Conservation (phyloP, 257 asterid species). For the Handroanthus guayacan region DNA sequence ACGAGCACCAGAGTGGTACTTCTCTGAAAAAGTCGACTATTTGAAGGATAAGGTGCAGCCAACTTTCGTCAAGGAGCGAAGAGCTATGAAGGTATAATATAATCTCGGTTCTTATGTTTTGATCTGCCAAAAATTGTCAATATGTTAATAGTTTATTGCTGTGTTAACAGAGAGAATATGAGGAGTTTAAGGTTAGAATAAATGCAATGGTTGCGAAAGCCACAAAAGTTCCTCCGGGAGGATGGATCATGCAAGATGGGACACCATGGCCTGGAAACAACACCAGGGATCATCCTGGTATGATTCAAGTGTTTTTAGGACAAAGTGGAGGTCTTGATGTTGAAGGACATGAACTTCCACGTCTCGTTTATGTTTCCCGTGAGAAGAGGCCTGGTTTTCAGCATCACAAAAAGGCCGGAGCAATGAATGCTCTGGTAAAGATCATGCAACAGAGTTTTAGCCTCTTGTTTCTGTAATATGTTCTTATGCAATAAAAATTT, state of each 20-base stretch:
- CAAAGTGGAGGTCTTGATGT: constrained; percentile 92
- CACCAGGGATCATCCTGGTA: constrained; percentile 97
- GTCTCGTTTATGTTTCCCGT: constrained; percentile 97
- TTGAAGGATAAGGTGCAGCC: constrained; percentile 96
- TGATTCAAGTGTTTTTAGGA: constrained; percentile 98
- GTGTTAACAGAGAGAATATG: constrained; percentile 85
- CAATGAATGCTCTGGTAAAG: constrained; percentile 95
- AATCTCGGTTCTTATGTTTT: constrained; percentile 18
- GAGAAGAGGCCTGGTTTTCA: constrained; percentile 98
- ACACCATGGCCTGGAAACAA: constrained; percentile 99
- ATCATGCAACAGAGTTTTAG: neutral
- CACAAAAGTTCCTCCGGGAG: constrained; percentile 83
- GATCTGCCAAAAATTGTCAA: neutral
- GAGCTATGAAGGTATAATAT: constrained; percentile 92
- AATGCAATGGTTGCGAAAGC: constrained; percentile 98
- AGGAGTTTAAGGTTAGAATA: constrained; percentile 89
- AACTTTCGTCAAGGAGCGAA: constrained; percentile 90
- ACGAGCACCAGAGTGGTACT: constrained; percentile 96
- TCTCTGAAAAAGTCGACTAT: constrained; percentile 87
- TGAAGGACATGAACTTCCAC: constrained; percentile 95
- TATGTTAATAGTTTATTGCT: constrained; percentile 20
- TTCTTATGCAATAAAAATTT: constrained; percentile 20
- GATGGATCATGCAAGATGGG: constrained; percentile 99
- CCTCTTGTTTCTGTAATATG: neutral
- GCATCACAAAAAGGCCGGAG: constrained; percentile 98